Evolutionary conservation across 148 eudicot species (phyloP), one percentile per base, ranked within the genome.

Genomic region (Persicaria tinctoria): DNA sequence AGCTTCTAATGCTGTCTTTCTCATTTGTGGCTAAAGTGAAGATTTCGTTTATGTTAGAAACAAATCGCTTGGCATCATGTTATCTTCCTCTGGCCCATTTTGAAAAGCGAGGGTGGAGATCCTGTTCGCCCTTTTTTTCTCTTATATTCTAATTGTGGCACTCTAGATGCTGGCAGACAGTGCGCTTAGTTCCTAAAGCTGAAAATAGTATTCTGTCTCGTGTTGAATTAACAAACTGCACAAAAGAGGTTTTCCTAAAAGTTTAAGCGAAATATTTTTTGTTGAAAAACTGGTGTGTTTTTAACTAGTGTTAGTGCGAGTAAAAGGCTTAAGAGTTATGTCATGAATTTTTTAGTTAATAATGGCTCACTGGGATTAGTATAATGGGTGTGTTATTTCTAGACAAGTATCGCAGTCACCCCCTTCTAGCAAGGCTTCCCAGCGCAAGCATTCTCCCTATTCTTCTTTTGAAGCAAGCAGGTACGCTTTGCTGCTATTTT

Each of bases 331-430:
- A 82, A 82, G 82, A 81, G 48, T 77, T 76, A 47, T 75, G 77
- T 79, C 77, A 70, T 76, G 53, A 68, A 73, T 78, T 82, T 49
- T 79, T 49, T 75, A 38, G 75, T 76, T 77, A 55, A 73, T 78
- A 51, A 72, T 78, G 81, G 87, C 88, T 89, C 86, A 89, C 85
- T 82, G 51, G 85, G 89, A 85, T 93, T 81, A 91, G 98, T 72
- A 84, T 88, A 85, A 79, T 81, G 79, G 85, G 81, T 93, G 87
- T 89, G 91, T 89, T 78, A 71, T 89, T 83, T 91, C 76, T 91
- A 93, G 98, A 93, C 93, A 87, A 82, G 95, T 87, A 84, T 93
- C 95, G 87, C 84, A 89, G 91, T 93, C 98, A 77, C 95, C 98
- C 80, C 95, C 98, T 78, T 90, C 82, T 91, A 93, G 94, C 97